Percentiles rank a stretch among this genome's conserved stretches.
Evolutionary conservation across 495 filamentous ascomycete species (phyloP).

Genomic region (Terfezia claveryi): DNA sequence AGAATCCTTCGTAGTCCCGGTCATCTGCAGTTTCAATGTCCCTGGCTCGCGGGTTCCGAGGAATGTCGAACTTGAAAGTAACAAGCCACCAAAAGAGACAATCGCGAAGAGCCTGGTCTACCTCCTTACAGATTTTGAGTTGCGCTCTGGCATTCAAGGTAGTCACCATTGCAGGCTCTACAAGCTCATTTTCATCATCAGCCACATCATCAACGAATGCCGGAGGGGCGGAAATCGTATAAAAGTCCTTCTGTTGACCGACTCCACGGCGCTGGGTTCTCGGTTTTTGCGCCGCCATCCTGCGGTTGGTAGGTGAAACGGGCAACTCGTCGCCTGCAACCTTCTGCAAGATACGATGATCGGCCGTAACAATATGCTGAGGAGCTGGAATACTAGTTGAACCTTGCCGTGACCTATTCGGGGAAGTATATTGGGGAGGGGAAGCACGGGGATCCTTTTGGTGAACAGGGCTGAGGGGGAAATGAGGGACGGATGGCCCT

Average conservation of each 20-base stretch:
- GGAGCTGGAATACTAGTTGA: background rate
- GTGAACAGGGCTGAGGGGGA: background rate
- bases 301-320: background rate
- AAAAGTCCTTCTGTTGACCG: background rate
- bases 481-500: background rate
- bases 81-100: slow-evolving; percentile 1
- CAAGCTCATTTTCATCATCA: background rate
- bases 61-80: slow-evolving; percentile 3
- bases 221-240: background rate
- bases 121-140: background rate
- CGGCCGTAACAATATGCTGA: background rate
- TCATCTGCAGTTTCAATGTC: background rate
- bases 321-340: background rate
- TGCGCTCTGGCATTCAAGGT: background rate
- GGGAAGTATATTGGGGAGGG: background rate
- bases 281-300: background rate
- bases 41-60: background rate
- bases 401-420: background rate
- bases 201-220: background rate
- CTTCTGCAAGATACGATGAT: background rate
- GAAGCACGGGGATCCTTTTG: background rate
- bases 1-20: slow-evolving; percentile 3
- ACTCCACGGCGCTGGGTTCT: background rate
- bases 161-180: background rate
- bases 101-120: background rate